Conservation (phyloP, 2,329 filamentous ascomycete species). For the Bipolaris cookei region DNA sequence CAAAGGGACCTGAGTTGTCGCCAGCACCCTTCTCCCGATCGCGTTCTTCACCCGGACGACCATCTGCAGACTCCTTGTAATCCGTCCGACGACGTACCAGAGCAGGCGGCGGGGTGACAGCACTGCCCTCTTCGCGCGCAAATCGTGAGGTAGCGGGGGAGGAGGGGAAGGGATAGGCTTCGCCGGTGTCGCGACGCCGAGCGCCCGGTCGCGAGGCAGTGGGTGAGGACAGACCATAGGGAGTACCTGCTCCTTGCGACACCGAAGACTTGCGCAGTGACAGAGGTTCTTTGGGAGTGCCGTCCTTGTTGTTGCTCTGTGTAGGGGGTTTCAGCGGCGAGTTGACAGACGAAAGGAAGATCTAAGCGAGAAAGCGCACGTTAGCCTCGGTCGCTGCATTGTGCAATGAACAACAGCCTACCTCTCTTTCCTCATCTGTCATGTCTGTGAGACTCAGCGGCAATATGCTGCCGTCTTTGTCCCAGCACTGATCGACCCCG, state of each 20-base stretch:
- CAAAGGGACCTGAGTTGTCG: conserved; percentile 57
- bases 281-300: conserved; percentile 59
- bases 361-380: conserved; percentile 55
- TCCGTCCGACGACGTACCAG: conserved; percentile 68
- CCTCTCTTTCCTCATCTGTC: conserved; percentile 70
- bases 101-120: conserved; percentile 65
- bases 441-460: conserved; percentile 78
- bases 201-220: conserved; percentile 74
- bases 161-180: conserved; percentile 65
- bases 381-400: conserved; percentile 19
- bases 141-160: conserved; percentile 70
- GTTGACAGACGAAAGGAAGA: conserved; percentile 87
- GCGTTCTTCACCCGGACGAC: conserved; percentile 56
- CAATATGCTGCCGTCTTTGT: conserved; percentile 69
- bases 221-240: conserved; percentile 76
- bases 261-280: conserved; percentile 83
- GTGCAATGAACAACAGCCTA: conserved; percentile 45
- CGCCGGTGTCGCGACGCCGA: conserved; percentile 83
- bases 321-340: conserved; percentile 87
- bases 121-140: conserved; percentile 67
- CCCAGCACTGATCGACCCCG: conserved; percentile 94
- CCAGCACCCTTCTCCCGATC: conserved; percentile 54
- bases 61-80: conserved; percentile 58
- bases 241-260: conserved; percentile 69
- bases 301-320: conserved; percentile 69